phyloP scores from a whole-genome alignment of 257 asterid species.

The Thymus quinquecostatus region DNA sequence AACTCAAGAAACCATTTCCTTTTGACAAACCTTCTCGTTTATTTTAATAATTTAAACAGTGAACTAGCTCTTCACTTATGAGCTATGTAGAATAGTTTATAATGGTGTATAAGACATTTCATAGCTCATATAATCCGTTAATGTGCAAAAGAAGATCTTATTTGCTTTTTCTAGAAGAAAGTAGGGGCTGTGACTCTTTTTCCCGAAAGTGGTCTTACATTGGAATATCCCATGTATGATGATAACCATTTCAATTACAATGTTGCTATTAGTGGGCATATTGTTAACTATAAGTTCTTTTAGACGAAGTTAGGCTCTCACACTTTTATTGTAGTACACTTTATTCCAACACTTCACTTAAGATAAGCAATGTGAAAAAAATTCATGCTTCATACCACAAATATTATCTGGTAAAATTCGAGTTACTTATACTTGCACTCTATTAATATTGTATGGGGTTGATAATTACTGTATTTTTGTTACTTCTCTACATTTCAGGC shows the following conservation, averaged over 20 bases:
- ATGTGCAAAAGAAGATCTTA: neutral
- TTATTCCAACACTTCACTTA: neutral
- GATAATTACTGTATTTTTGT: slow-evolving; percentile 18
- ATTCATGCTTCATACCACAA: neutral
- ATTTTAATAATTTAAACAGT: neutral
- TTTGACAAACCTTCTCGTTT: neutral
- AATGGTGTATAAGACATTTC: neutral
- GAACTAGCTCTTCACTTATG: neutral
- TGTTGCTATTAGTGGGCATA: neutral
- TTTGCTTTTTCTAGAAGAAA: neutral
- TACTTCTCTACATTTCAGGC: slow-evolving; percentile 52
- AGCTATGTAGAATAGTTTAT: neutral
- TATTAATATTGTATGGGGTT: neutral
- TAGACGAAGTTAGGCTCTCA: neutral
- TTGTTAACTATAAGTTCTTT: neutral
- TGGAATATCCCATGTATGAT: neutral
- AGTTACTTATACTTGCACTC: neutral
- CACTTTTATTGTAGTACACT: neutral
- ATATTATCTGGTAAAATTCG: neutral
- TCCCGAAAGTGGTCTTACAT: neutral
- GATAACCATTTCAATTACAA: neutral
- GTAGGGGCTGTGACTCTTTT: neutral
- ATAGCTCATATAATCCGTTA: neutral
- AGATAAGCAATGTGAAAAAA: neutral
- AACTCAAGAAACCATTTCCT: neutral